These are phyloP conservation scores for Pseudonitzschia multiseries DNA, from an alignment of 108 stramenopile genomes.

Conservation along the genomic window DNA sequence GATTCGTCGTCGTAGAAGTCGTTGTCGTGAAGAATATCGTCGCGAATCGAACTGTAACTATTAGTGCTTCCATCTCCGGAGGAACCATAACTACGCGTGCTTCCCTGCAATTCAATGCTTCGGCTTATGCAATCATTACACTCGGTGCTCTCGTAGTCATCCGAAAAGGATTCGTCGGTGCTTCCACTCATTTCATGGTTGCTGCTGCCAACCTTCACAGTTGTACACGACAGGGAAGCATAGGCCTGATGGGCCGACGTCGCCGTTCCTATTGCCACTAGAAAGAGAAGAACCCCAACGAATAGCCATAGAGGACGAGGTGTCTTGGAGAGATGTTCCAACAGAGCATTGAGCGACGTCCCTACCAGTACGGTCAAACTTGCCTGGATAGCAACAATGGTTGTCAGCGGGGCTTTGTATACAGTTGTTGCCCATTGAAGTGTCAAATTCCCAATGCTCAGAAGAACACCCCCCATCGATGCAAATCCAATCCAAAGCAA, in stretches of 20 bases:
- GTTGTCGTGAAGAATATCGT: no score
- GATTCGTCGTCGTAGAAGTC: no score
- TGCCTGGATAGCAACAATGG: conserved; percentile 41
- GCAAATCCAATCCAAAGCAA: conserved; percentile 4
- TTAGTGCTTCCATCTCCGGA: background rate
- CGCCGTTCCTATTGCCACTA: conserved; percentile 41
- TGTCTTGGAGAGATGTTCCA: conserved; percentile 35
- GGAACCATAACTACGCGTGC: conserved; percentile 14
- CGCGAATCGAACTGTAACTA: no score
- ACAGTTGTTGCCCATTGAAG: conserved; percentile 40
- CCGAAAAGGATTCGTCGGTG: no score
- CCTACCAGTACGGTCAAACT: conserved; percentile 43
- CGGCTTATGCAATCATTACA: background rate
- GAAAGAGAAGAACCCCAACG: conserved; percentile 23
- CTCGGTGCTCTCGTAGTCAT: background rate
- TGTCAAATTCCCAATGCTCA: conserved; percentile 41
- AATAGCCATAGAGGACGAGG: conserved; percentile 21
- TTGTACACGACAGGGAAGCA: background rate
- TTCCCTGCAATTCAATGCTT: conserved; percentile 14
- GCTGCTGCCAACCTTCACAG: no score
- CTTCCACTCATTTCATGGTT: no score
- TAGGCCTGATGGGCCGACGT: conserved; percentile 33
- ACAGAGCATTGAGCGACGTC: conserved; percentile 38
- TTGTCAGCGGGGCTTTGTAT: conserved; percentile 38
- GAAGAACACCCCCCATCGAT: conserved; percentile 33